Evolutionary conservation across 495 filamentous ascomycete genomes (phyloP).

Genomic region (Neurospora tetraspora): DNA sequence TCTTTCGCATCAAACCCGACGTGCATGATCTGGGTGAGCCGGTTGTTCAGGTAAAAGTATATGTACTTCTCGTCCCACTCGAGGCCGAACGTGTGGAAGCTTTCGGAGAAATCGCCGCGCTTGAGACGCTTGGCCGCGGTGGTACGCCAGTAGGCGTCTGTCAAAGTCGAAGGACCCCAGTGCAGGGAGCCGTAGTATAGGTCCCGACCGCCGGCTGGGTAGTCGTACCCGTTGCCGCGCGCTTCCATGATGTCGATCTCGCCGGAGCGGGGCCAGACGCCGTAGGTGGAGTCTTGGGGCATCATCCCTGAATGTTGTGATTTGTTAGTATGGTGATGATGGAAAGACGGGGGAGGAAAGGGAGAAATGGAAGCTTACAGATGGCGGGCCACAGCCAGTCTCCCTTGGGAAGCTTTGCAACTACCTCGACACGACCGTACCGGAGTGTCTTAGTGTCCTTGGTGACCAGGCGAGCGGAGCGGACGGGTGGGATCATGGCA

Average conservation of each 20-base stretch:
- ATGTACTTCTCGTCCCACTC: conserved; percentile 63
- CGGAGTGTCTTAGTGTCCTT: conserved; percentile 29
- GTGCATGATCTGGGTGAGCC: conserved; percentile 51
- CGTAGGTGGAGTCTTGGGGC: conserved; percentile 25
- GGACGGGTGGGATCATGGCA: conserved; percentile 29
- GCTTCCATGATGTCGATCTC: conserved; percentile 25
- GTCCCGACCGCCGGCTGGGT: conserved; percentile 10
- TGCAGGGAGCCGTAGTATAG: conserved; percentile 15
- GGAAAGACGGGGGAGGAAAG: too few relatives aligned
- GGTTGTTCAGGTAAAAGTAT: conserved; percentile 55
- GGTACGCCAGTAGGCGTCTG: conserved; percentile 16
- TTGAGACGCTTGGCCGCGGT: conserved; percentile 10
- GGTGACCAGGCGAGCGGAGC: conserved; percentile 30
- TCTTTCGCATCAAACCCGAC: conserved; percentile 38
- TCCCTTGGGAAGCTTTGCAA: conserved; percentile 32
- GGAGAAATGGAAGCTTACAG: conserved; percentile 1
- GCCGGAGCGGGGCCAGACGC: conserved; percentile 24
- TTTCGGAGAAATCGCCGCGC: conserved; percentile 10
- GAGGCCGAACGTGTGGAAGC: conserved; percentile 49
- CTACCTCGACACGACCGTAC: conserved; percentile 35
- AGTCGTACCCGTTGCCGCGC: conserved; percentile 12
- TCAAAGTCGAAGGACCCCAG: conserved; percentile 15
- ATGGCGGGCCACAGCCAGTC: conserved; percentile 39
- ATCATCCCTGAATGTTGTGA: conserved; percentile 22
- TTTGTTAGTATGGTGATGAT: not conserved